These are phyloP conservation scores for Metrosideros polymorpha DNA, from an alignment of 441 rosid genomes.

Conservation along the genomic window DNA sequence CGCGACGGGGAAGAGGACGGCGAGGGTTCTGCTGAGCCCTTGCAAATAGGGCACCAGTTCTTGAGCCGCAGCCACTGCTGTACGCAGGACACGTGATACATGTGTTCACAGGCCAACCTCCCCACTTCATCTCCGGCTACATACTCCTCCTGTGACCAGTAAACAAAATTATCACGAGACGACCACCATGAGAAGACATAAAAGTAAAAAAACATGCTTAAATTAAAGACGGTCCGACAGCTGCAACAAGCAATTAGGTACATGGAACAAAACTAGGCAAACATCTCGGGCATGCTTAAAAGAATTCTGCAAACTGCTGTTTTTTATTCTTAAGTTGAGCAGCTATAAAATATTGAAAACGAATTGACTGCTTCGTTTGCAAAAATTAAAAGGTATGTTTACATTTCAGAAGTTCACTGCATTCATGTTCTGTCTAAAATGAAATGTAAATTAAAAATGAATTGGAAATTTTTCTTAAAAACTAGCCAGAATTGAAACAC, in stretches of 20 bases:
- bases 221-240: not conserved
- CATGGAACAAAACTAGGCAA: not conserved
- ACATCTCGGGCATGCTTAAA: not conserved
- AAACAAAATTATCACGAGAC: not conserved
- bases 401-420: not conserved
- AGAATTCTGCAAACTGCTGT: not conserved
- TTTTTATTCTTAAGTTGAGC: not conserved
- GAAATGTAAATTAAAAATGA: not conserved
- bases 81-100: constrained; percentile 61
- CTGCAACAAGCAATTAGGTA: not conserved
- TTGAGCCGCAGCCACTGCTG: constrained; percentile 80
- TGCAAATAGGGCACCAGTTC: constrained; percentile 98
- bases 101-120: constrained; percentile 66
- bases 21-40: constrained; percentile 43
- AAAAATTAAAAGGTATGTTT: not conserved
- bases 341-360: not conserved
- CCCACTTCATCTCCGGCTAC: constrained; percentile 75
- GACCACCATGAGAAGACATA: not conserved
- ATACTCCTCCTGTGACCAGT: constrained; percentile 71
- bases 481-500: not conserved
- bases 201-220: not conserved
- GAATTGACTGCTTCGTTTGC: not conserved
- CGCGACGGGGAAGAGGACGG: constrained; percentile 1
- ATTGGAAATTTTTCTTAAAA: not conserved
- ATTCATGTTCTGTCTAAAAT: not conserved